A percentile compares a stretch with the other conserved stretches of the same genome.
Evolutionary conservation across 129 eudicot species (phyloP).

Genomic region (Artemisia annua): DNA sequence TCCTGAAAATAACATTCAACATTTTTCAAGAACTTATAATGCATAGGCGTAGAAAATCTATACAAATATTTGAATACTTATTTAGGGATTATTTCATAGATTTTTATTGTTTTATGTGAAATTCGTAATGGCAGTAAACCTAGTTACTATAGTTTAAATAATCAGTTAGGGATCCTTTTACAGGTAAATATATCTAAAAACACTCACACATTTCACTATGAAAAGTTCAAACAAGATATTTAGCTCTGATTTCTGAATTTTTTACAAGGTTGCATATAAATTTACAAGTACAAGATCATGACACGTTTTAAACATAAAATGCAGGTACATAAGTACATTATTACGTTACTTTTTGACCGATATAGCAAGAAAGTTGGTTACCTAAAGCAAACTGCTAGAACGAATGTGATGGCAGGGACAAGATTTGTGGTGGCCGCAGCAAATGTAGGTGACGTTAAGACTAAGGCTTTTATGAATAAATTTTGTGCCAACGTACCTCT

Average conservation of each 20-base stretch:
- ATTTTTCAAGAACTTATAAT: background rate
- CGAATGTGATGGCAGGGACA: constrained; percentile 57
- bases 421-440: constrained; percentile 56
- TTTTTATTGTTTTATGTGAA: too few relatives aligned
- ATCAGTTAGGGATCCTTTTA: too few relatives aligned
- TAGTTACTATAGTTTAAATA: too few relatives aligned
- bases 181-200: too few relatives aligned
- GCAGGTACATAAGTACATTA: background rate
- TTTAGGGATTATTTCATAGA: background rate
- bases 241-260: too few relatives aligned
- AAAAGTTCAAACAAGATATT: too few relatives aligned
- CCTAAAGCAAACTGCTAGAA: constrained; percentile 50
- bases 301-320: too few relatives aligned
- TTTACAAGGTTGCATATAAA: too few relatives aligned
- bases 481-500: constrained; percentile 58
- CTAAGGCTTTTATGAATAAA: constrained; percentile 40
- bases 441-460: constrained; percentile 56
- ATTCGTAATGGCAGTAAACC: too few relatives aligned
- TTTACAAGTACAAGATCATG: too few relatives aligned
- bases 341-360: background rate
- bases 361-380: constrained; percentile 1
- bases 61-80: background rate
- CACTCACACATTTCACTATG: too few relatives aligned
- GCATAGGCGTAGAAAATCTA: too few relatives aligned
- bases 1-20: constrained; percentile 19